A percentile compares a stretch with the other conserved stretches of the same genome.
These are phyloP conservation scores for Flaveria linearis DNA, from an alignment of 129 eudicot genomes.

Conservation along the genomic window DNA sequence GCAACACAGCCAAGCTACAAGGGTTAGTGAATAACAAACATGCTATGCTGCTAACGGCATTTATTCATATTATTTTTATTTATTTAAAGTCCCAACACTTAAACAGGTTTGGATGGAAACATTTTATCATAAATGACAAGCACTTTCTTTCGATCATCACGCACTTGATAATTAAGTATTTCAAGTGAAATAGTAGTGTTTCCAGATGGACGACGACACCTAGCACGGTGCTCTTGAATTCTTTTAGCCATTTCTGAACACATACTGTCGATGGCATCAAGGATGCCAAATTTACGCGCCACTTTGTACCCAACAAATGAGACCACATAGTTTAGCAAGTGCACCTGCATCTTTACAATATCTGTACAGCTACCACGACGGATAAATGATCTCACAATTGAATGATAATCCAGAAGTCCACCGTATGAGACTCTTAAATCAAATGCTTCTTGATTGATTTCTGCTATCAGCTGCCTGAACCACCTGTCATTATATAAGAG, in stretches of 20 bases:
- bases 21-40: not conserved
- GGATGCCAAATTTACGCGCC: not conserved
- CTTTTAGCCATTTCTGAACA: not conserved
- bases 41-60: not conserved
- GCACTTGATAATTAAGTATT: not conserved
- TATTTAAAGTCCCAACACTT: not conserved
- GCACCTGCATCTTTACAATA: not conserved
- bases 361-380: not conserved
- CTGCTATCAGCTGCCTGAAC: constrained; percentile 8
- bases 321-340: constrained; percentile 3
- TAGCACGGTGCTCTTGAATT: not conserved
- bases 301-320: not conserved
- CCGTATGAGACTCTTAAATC: not conserved
- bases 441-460: not conserved
- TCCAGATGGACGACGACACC: not conserved
- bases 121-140: not conserved
- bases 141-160: not conserved
- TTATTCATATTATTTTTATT: constrained; percentile 1
- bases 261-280: not conserved
- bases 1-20: not conserved
- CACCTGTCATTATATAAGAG: not conserved
- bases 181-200: not conserved
- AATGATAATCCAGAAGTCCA: not conserved
- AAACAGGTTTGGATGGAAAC: constrained; percentile 1
- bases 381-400: constrained; percentile 27